Conservation (phyloP, 768 basidiomycete species). For the Lentinula sp. region DNA sequence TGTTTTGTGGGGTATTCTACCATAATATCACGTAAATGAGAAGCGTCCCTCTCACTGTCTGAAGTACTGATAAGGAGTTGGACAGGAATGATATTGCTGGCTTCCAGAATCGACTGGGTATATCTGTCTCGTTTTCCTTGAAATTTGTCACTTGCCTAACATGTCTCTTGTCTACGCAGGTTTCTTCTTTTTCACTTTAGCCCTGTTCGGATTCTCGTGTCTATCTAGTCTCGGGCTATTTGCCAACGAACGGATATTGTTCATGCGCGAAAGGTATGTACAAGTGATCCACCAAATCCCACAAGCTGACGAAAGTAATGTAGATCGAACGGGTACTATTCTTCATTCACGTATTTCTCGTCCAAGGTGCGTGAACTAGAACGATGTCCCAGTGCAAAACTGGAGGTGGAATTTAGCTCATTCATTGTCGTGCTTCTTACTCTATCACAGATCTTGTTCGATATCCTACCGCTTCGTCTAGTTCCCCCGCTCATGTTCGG, state of each 20-base stretch:
- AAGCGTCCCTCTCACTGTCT: neutral
- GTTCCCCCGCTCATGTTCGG: conserved; percentile 95
- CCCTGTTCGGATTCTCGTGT: conserved; percentile 95
- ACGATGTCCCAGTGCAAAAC: neutral
- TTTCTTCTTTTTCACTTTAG: conserved; percentile 96
- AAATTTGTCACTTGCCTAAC: neutral
- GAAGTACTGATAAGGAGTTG: neutral
- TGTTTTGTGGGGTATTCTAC: conserved; percentile 92
- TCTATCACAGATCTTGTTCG: conserved; percentile 73
- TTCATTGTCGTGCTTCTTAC: neutral
- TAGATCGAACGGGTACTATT: conserved; percentile 97
- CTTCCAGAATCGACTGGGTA: conserved; percentile 91
- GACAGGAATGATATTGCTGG: conserved; percentile 86
- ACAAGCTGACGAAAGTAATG: neutral
- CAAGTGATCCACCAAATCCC: neutral
- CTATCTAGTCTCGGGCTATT: conserved; percentile 91
- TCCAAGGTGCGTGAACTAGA: conserved; percentile 61
- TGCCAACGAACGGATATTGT: conserved; percentile 90
- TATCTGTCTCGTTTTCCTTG: conserved; percentile 6
- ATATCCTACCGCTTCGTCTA: conserved; percentile 89
- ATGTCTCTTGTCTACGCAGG: conserved; percentile 33
- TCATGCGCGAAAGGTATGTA: conserved; percentile 92
- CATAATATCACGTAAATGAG: conserved; percentile 69
- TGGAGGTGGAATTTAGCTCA: neutral
- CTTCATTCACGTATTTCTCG: conserved; percentile 92